Evolutionary conservation across 78 protist species (phyloP).

Genomic region (Dictyostelium purpureum): DNA sequence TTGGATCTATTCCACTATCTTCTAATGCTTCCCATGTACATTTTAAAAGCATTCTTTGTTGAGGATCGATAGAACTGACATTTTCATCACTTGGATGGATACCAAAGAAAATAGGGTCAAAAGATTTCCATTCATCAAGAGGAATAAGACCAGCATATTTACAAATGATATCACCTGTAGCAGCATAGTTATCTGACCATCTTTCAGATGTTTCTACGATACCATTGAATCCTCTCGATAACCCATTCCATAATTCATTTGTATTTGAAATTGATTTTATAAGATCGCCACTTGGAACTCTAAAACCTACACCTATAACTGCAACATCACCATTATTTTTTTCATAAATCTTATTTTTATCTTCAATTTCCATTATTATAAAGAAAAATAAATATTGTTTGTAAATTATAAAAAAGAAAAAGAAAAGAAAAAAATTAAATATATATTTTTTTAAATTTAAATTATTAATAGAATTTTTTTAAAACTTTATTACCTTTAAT

Average conservation of each 20-base stretch:
- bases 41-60: constrained; percentile 81
- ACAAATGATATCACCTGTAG: neutral
- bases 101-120: constrained; percentile 74
- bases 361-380: too few species aligned
- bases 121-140: constrained; percentile 27
- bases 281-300: constrained; percentile 20
- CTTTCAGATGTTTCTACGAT: neutral
- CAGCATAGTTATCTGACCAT: neutral
- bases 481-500: too few species aligned
- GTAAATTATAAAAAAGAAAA: too few species aligned
- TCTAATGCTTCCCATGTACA: constrained; percentile 68
- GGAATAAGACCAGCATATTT: constrained; percentile 28
- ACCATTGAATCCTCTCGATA: neutral
- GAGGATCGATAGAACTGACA: constrained; percentile 82
- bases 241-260: constrained; percentile 46
- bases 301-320: constrained; percentile 32
- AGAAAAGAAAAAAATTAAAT: too few species aligned
- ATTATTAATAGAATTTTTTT: too few species aligned
- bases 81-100: constrained; percentile 64
- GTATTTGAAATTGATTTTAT: constrained; percentile 2
- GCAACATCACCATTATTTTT: constrained; percentile 4
- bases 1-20: constrained; percentile 55
- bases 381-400: too few species aligned
- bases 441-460: too few species aligned
- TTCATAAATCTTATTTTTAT: too few species aligned